A percentile compares a stretch with the other conserved stretches of the same genome.
phyloP scores from a whole-genome alignment of 2,329 filamentous ascomycete species.

The Colletotrichum navitas region DNA sequence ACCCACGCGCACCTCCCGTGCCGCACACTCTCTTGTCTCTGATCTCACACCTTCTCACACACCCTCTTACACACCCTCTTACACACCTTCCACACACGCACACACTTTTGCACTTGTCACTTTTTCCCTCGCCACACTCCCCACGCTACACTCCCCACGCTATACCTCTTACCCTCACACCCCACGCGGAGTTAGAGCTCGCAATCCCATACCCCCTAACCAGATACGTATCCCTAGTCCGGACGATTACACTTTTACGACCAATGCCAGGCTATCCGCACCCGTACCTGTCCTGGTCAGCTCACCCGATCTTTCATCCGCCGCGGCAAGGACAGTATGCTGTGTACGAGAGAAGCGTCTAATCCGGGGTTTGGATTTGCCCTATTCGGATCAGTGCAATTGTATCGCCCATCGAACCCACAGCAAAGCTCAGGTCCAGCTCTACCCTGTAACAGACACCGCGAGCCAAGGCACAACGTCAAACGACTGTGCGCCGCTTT shows the following conservation, averaged over 20 bases:
- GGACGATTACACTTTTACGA: constrained; percentile 40
- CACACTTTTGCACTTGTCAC: constrained; percentile 29
- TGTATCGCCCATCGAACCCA: constrained; percentile 34
- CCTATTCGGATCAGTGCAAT: constrained; percentile 16
- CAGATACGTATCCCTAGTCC: constrained; percentile 27
- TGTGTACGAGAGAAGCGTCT: constrained; percentile 35
- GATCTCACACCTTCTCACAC: constrained; percentile 20
- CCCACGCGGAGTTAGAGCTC: constrained; percentile 9
- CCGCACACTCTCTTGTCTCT: constrained; percentile 32
- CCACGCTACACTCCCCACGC: constrained; percentile 9
- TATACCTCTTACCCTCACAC: neutral
- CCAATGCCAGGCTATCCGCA: constrained; percentile 37
- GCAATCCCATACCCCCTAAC: constrained; percentile 29
- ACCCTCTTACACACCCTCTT: constrained; percentile 12
- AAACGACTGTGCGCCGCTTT: constrained; percentile 41
- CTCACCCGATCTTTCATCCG: constrained; percentile 33
- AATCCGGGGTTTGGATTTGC: constrained; percentile 35
- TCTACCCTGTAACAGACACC: constrained; percentile 32
- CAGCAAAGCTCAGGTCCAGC: constrained; percentile 32
- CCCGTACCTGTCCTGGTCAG: constrained; percentile 37
- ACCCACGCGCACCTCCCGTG: constrained; percentile 44
- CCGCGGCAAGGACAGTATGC: constrained; percentile 32
- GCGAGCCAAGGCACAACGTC: constrained; percentile 42
- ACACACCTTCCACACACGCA: constrained; percentile 10
- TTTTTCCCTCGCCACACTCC: constrained; percentile 25